Evolutionary conservation across 2,329 filamentous ascomycete genomes (phyloP), one percentile per base, ranked within the genome.

Genomic region (Corinectria fuckeliana): DNA sequence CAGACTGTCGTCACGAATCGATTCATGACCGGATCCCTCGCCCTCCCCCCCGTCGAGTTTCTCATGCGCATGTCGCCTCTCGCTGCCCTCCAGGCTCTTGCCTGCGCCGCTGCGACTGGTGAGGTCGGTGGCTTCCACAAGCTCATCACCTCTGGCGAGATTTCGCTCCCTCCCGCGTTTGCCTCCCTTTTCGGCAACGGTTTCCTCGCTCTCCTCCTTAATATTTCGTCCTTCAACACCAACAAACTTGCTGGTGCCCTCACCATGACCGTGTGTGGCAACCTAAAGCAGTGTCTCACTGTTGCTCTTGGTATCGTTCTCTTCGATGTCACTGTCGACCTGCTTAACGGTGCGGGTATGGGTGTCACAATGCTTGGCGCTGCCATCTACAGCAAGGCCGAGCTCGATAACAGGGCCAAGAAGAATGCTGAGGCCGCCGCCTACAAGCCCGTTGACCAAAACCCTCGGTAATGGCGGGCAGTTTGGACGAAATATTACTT

Each of bases 31-130:
- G 85, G 85, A 28, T 79, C 80, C 3, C 78, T 88, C 25, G 79
- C 81, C 18, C 80, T 88, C 3, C 81, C 83, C 1, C 81, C 85
- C 2, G 77, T 87, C 61, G 86, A 89, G 69, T 80, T 88, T 16
- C 80, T 88, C n/a, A 78, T 85, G 68, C 81, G 85, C 71, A 85
- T 88, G 83, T 86, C 84, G 11, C 86, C 85, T 1, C 78, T 88
- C 8, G 86, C 86, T 10, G 83, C 81, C 36, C 67, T 82, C 34
- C 85, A 87, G 72, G 83, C 83, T 14, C 66, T 86, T 42, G 68
- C 80, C 39, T 85, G 81, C 72, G 82, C 84, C 18, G 75, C 77
- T 52, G 74, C 80, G 26, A 81, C 78, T 14, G 85, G 85, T 58
- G 86, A 89, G 71, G 72, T 85, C 10, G 63, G 71, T 26, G 74